Percentiles rank a stretch among this genome's conserved stretches.
phyloP scores from a whole-genome alignment of 495 filamentous ascomycete species.

The Parmelia sp. region DNA sequence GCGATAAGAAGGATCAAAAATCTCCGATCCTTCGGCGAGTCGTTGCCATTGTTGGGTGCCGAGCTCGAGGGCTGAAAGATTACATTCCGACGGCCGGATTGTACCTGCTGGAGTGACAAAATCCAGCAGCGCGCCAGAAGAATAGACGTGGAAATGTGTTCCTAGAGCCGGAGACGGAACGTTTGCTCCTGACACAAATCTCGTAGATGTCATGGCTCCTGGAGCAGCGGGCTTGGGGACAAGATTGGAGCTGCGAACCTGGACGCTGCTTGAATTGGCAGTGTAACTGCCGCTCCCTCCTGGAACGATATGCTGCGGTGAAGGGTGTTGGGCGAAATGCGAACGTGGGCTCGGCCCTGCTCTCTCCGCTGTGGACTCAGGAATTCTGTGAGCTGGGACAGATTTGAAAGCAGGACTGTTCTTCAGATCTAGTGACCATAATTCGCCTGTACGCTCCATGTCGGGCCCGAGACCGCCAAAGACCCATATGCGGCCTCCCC shows the following conservation, averaged over 20 bases:
- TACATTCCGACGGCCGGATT: conserved; percentile 76
- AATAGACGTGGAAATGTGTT: conserved; percentile 90
- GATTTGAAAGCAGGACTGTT: conserved; percentile 77
- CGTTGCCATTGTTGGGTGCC: conserved; percentile 86
- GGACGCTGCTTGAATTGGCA: conserved; percentile 82
- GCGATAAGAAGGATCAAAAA: conserved; percentile 78
- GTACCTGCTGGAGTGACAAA: conserved; percentile 89
- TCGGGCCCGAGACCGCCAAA: conserved; percentile 90
- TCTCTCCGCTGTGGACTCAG: conserved; percentile 39
- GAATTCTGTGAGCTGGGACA: conserved; percentile 58
- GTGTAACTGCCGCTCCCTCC: conserved; percentile 64
- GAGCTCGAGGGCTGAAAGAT: conserved; percentile 79
- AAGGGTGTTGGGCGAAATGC: conserved; percentile 20
- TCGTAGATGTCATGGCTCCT: conserved; percentile 80
- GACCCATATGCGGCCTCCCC: conserved; percentile 91
- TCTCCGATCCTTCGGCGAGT: conserved; percentile 84
- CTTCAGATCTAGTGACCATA: conserved; percentile 95
- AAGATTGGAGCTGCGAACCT: conserved; percentile 65
- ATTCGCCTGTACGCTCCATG: conserved; percentile 90
- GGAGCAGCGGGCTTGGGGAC: conserved; percentile 68
- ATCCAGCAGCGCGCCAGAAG: conserved; percentile 85
- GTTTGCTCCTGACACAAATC: conserved; percentile 81
- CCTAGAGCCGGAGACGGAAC: conserved; percentile 83
- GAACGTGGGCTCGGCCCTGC: conserved; percentile 18
- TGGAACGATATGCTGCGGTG: conserved; percentile 16